phyloP scores from a whole-genome alignment of 192 early-diverging fungal genomes.

The Gryganskiella cystojenkinii region DNA sequence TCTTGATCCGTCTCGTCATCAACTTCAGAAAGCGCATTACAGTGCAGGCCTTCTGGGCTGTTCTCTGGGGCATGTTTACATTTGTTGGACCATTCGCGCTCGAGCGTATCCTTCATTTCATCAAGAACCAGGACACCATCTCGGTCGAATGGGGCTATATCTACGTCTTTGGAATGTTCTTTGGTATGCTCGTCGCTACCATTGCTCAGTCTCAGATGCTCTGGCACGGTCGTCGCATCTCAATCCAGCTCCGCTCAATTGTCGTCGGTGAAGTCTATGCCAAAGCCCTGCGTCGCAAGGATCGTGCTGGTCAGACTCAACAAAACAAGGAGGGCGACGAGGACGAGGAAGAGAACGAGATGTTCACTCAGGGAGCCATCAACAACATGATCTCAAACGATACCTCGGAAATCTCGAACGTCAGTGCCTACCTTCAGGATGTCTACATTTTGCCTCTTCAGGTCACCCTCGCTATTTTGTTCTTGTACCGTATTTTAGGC shows the following conservation, averaged over 20 bases:
- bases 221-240: slow-evolving; percentile 52
- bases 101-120: slow-evolving; percentile 39
- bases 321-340: slow-evolving; percentile 35
- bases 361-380: slow-evolving; percentile 47
- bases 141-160: slow-evolving; percentile 57
- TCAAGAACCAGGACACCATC: slow-evolving; percentile 39
- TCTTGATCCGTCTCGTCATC: slow-evolving; percentile 39
- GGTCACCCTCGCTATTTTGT: slow-evolving; percentile 72
- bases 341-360: slow-evolving; percentile 46
- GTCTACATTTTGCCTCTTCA: slow-evolving; percentile 74
- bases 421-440: slow-evolving; percentile 57
- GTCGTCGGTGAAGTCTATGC: slow-evolving; percentile 69
- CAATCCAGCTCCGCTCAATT: slow-evolving; percentile 59
- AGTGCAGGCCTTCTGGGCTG: slow-evolving; percentile 42
- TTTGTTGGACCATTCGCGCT: slow-evolving; percentile 45
- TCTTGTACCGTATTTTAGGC: slow-evolving; percentile 83
- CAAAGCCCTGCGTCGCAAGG: slow-evolving; percentile 70
- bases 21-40: slow-evolving; percentile 40
- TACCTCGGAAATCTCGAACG: slow-evolving; percentile 57
- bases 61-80: slow-evolving; percentile 29
- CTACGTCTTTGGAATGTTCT: slow-evolving; percentile 66
- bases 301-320: slow-evolving; percentile 63
- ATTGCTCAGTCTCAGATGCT: slow-evolving; percentile 51
- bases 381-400: slow-evolving; percentile 56
- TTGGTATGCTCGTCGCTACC: slow-evolving; percentile 38